A percentile compares a stretch with the other conserved stretches of the same genome.
phyloP scores from a whole-genome alignment of 331 rosid species.

The Dryas integrifolia region DNA sequence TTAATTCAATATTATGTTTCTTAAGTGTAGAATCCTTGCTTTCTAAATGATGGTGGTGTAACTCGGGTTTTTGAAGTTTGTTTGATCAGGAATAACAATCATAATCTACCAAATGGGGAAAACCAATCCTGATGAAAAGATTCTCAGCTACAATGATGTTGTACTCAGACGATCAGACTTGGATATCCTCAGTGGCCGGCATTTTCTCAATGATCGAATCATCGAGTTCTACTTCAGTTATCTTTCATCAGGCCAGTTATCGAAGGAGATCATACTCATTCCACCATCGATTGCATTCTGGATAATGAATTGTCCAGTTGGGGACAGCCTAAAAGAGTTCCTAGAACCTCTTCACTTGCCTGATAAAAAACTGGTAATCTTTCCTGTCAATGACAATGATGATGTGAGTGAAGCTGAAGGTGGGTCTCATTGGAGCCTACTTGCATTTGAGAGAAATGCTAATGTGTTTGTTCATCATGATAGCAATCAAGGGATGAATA shows the following conservation, averaged over 20 bases:
- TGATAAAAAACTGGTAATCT: slow-evolving; percentile 53
- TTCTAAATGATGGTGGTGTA: not conserved
- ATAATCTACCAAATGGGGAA: slow-evolving; percentile 39
- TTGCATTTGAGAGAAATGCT: slow-evolving; percentile 55
- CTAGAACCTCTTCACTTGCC: slow-evolving; percentile 63
- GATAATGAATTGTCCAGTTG: slow-evolving; percentile 60
- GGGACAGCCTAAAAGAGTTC: slow-evolving; percentile 53
- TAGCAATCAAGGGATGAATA: slow-evolving; percentile 46
- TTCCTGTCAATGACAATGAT: slow-evolving; percentile 73
- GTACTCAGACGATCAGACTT: slow-evolving; percentile 75
- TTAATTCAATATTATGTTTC: not conserved
- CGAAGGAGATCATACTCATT: slow-evolving; percentile 54
- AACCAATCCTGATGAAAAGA: slow-evolving; percentile 53
- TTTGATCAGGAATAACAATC: slow-evolving; percentile 29
- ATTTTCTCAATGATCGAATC: slow-evolving; percentile 73
- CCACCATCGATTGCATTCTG: slow-evolving; percentile 89
- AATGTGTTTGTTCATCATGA: slow-evolving; percentile 78
- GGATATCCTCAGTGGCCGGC: slow-evolving; percentile 69
- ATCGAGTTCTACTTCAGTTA: slow-evolving; percentile 77
- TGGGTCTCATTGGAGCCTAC: slow-evolving; percentile 91
- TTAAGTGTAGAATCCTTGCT: not conserved
- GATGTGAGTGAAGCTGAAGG: slow-evolving; percentile 70
- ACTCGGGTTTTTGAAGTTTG: slow-evolving; percentile 11
- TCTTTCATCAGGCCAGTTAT: slow-evolving; percentile 49
- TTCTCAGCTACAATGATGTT: slow-evolving; percentile 85